A percentile compares a stretch with the other conserved stretches of the same genome.
These are phyloP conservation scores for Aspergillus oerlinghausenensis DNA, from an alignment of 2,329 filamentous ascomycete species.

Conservation along the genomic window DNA sequence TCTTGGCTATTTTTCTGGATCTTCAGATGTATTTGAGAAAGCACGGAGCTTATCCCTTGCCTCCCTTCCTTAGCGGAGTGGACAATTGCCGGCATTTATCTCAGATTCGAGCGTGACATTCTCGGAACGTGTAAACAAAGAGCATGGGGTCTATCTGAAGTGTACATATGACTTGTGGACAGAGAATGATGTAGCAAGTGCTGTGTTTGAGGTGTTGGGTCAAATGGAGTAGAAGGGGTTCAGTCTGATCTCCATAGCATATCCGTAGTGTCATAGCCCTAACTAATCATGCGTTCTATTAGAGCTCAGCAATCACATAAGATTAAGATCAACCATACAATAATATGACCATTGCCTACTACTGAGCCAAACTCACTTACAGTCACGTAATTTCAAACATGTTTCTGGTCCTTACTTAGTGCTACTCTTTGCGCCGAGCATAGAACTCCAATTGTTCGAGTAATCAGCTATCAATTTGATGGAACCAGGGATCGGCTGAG, in stretches of 20 bases:
- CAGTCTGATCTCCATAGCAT: no score
- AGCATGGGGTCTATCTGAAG: background rate
- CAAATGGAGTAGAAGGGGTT: background rate
- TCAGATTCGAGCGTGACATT: background rate
- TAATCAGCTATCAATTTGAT: background rate
- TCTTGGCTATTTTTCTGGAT: background rate
- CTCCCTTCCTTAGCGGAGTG: background rate
- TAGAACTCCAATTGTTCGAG: background rate
- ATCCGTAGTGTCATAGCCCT: background rate
- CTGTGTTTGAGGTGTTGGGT: no score
- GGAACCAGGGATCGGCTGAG: background rate
- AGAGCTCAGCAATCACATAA: background rate
- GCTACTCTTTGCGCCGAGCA: background rate
- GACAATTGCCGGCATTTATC: background rate
- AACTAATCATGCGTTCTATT: background rate
- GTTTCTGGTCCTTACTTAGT: background rate
- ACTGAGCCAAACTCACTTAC: background rate
- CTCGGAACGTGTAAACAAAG: background rate
- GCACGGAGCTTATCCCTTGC: background rate
- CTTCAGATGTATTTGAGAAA: background rate
- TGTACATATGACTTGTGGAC: no score
- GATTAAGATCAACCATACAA: background rate
- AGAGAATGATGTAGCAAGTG: no score
- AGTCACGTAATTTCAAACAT: background rate
- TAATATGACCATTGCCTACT: background rate